A percentile compares a stretch with the other conserved stretches of the same genome.
Conservation (phyloP, 2,329 filamentous ascomycete genomes). For the Aspergillus jensenii region DNA sequence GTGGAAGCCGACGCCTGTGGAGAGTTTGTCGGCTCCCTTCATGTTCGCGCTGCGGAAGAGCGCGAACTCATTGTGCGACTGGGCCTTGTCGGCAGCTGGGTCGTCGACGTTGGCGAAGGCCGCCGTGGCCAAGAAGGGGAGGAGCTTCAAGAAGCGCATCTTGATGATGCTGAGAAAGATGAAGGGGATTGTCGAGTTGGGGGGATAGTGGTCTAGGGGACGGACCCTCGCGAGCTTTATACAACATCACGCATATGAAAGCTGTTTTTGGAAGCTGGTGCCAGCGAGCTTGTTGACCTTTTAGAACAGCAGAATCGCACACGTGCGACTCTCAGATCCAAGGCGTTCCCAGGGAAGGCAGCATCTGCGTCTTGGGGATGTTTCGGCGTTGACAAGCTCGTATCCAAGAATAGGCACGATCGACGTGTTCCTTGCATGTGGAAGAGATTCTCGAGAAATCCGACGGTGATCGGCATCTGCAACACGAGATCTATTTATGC, state of each 20-base stretch:
- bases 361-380: too few species aligned
- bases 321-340: background rate
- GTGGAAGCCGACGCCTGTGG: constrained; percentile 27
- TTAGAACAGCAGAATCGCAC: background rate
- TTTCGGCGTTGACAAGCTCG: background rate
- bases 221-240: background rate
- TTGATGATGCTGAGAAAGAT: background rate
- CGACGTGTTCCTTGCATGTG: background rate
- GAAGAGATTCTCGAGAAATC: too few species aligned
- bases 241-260: background rate
- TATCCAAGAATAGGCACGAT: background rate
- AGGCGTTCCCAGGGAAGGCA: too few species aligned
- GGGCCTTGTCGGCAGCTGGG: background rate
- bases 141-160: background rate
- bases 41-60: constrained; percentile 30
- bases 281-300: background rate
- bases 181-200: background rate
- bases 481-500: too few species aligned
- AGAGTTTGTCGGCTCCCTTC: constrained; percentile 24
- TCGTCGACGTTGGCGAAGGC: background rate
- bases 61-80: constrained; percentile 20
- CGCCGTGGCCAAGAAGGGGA: background rate
- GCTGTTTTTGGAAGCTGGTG: background rate
- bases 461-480: too few species aligned
- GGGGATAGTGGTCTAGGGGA: background rate